Evolutionary conservation across 345 rosid species (phyloP).

Genomic region (Camelina sativa): DNA sequence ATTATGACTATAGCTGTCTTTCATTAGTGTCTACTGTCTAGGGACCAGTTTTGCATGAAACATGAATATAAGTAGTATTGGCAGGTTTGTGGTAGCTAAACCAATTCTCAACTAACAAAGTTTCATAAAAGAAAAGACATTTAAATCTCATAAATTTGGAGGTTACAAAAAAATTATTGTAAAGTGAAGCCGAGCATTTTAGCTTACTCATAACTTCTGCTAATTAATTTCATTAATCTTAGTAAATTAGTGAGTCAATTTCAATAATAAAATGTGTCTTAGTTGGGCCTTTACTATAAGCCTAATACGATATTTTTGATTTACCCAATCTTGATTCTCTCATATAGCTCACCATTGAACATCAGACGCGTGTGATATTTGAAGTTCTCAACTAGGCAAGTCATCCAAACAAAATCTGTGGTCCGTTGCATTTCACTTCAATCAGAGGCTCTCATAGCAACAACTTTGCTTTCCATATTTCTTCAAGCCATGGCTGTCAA

Average conservation of each 20-base stretch:
- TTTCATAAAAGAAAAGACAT: neutral
- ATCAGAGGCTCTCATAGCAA: neutral
- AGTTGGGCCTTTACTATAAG: slow-evolving; percentile 13
- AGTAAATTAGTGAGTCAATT: neutral
- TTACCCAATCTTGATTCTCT: slow-evolving; percentile 1
- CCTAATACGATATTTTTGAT: neutral
- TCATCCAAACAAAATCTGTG: slow-evolving; percentile 36
- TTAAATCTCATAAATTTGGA: neutral
- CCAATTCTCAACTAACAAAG: slow-evolving; percentile 9
- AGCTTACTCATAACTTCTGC: neutral
- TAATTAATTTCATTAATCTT: neutral
- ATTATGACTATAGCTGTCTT: neutral
- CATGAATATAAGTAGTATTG: neutral
- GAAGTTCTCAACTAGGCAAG: slow-evolving; percentile 7
- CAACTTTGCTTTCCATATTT: neutral
- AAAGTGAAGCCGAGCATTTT: neutral
- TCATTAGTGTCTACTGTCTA: neutral
- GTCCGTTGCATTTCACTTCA: slow-evolving; percentile 33
- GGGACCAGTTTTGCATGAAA: slow-evolving; percentile 19
- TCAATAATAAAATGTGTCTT: no score
- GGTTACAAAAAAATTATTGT: neutral
- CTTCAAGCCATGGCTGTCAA: slow-evolving; percentile 35
- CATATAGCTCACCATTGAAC: neutral
- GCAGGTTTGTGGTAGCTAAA: slow-evolving; percentile 3
- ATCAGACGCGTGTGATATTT: slow-evolving; percentile 23